A percentile compares a stretch with the other conserved stretches of the same genome.
phyloP scores from a whole-genome alignment of 2,329 filamentous ascomycete genomes.

The Orbilia blumenaviensis region DNA sequence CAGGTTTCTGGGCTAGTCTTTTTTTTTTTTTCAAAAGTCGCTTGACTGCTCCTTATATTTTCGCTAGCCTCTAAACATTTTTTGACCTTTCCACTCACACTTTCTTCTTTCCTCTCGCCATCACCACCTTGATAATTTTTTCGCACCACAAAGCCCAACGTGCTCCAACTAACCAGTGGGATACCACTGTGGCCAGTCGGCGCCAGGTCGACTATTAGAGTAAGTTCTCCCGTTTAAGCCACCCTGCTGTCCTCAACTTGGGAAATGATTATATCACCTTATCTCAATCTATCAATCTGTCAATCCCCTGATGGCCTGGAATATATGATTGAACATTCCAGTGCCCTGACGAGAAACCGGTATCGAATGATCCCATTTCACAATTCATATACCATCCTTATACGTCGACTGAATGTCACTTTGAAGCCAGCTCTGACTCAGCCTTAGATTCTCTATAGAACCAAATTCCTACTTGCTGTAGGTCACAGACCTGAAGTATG shows the following conservation, averaged over 20 bases:
- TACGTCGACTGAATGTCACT: background rate
- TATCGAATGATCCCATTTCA: constrained; percentile 55
- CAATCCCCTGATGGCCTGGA: constrained; percentile 50
- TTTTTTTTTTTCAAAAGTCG: background rate
- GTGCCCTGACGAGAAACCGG: constrained; percentile 40
- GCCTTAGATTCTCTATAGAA: background rate
- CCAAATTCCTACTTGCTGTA: background rate
- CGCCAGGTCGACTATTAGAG: background rate
- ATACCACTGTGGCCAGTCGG: background rate
- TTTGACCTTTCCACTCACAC: background rate
- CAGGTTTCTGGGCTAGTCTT: too few species aligned
- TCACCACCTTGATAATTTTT: background rate
- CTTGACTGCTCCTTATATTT: constrained; percentile 1
- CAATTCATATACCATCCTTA: constrained; percentile 56
- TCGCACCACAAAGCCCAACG: background rate
- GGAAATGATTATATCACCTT: constrained; percentile 53
- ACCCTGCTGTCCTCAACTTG: background rate
- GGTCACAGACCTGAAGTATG: background rate
- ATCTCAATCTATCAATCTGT: constrained; percentile 53
- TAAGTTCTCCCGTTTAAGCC: background rate
- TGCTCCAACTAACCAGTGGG: background rate
- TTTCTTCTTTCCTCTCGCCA: background rate
- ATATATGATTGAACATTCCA: constrained; percentile 50
- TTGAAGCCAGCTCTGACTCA: background rate
- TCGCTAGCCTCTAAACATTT: background rate